A percentile compares a stretch with the other conserved stretches of the same genome.
Conservation (phyloP, 805 yeast genomes). For the Debaryomyces tyrocola region DNA sequence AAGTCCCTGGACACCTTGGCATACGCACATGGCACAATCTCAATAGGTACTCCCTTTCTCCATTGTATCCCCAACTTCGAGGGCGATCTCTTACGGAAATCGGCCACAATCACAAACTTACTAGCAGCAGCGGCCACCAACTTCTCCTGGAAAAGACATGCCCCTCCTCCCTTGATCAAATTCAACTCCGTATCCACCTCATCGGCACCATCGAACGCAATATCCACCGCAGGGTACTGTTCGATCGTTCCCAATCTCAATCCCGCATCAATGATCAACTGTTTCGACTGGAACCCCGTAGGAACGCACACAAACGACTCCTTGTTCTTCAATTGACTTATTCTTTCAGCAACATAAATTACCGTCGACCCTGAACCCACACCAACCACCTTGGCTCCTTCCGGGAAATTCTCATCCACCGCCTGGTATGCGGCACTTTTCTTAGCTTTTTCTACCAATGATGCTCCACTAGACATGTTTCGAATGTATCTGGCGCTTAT, state of each 20-base stretch:
- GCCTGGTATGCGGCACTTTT: constrained; percentile 88
- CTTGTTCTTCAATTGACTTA: constrained; percentile 66
- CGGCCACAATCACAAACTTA: constrained; percentile 86
- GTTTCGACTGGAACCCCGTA: constrained; percentile 94
- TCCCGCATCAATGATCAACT: constrained; percentile 79
- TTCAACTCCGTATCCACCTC: constrained; percentile 83
- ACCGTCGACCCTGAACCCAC: constrained; percentile 98
- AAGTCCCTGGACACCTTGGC: constrained; percentile 72
- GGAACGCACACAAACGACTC: constrained; percentile 76
- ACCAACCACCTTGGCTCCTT: constrained; percentile 73
- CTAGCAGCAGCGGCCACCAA: constrained; percentile 80
- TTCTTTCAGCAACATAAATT: constrained; percentile 92
- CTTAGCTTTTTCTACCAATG: constrained; percentile 74
- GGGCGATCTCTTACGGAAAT: constrained; percentile 78
- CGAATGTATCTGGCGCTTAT: background rate
- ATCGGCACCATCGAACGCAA: constrained; percentile 98
- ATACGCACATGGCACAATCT: constrained; percentile 87
- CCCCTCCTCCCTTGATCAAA: constrained; percentile 98
- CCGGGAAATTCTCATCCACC: constrained; percentile 81
- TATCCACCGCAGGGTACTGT: constrained; percentile 77
- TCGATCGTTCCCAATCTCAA: constrained; percentile 78
- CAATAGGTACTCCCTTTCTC: constrained; percentile 93
- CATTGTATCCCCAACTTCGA: constrained; percentile 71
- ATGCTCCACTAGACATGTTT: constrained; percentile 10
- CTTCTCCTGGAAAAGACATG: constrained; percentile 95